Conservation (phyloP, 257 asterid species). For the Ehretia macrophylla region DNA sequence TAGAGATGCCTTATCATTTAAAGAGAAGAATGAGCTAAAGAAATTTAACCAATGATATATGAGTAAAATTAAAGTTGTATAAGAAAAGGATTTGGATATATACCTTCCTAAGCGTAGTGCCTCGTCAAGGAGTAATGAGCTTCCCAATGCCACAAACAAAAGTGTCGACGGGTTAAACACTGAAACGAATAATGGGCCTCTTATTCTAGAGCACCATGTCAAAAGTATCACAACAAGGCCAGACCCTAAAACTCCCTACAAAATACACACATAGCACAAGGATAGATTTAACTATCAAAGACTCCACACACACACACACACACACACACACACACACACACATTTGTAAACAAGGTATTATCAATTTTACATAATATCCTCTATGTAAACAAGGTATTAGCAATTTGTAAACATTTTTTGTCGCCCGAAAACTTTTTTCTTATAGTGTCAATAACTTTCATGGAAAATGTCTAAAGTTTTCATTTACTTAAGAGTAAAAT, state of each 20-base stretch:
- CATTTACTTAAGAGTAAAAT: no score
- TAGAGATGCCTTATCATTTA: no score
- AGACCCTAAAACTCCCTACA: constrained; percentile 33
- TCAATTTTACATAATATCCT: no score
- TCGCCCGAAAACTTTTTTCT: no score
- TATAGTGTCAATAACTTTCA: no score
- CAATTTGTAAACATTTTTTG: no score
- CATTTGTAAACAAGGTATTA: no score
- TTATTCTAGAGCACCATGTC: constrained; percentile 27
- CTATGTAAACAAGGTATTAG: no score
- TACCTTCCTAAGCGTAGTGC: constrained; percentile 38
- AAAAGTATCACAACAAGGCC: constrained; percentile 18
- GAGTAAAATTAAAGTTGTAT: no score
- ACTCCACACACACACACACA: background rate
- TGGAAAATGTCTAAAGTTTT: no score
- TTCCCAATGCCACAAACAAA: constrained; percentile 29
- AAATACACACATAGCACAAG: background rate
- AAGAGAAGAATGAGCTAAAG: no score
- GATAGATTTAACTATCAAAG: background rate
- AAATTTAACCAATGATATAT: no score
- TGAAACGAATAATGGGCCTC: constrained; percentile 40
- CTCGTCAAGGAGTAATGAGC: constrained; percentile 30
- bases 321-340: background rate
- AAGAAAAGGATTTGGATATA: background rate
- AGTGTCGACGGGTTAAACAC: constrained; percentile 28